Evolutionary conservation across 164 flowering plant genomes (phyloP), one percentile per base, ranked within the genome.

Genomic region (Saururus chinensis): DNA sequence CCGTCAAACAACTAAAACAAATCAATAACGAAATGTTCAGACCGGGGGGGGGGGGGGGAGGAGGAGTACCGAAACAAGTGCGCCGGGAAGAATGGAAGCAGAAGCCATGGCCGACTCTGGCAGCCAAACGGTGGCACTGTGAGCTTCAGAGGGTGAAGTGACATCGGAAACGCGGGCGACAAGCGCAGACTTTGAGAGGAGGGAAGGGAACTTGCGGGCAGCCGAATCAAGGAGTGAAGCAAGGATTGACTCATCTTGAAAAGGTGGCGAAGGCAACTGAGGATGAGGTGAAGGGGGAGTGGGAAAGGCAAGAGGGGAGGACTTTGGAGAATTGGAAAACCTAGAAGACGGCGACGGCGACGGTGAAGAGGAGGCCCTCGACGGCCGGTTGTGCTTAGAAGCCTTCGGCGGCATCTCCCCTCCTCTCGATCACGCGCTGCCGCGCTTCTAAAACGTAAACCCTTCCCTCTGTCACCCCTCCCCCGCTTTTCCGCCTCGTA

Each of bases 41-140:
- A 40, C 25, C 35, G 51, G 25, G 49, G 48, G 40, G 25, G 11
- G 11, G n/a, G 25, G 13, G 22, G 23, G 13, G 23, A 58, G 60
- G 35, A 10, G 57, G 53, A 53, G 64, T 87, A 89, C 98, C 85
- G 98, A 88, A n/a, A 90, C 96, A 20, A 74, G 60, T 42, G 88
- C 80, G 48, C 82, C 90, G 19, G 84, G 84, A 19, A 58, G n/a
- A 22, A 89, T 59, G 19, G 80, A 76, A 64, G 78, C 64, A 40
- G 90, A 56, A 54, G 73, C 70, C 86, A 93, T 80, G 37, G 85
- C 76, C 25, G 85, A 35, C 48, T 89, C 85, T 0, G 97, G 84
- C 7, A 93, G 77, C 92, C 96, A 93, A 64, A 93, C 67, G 40
- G 60, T 78, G 67, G 78, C 79, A 71, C 53, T 76, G 78, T 73